Evolutionary conservation across 139 green algal genomes (phyloP).

Genomic region (Haematococcus sp.): DNA sequence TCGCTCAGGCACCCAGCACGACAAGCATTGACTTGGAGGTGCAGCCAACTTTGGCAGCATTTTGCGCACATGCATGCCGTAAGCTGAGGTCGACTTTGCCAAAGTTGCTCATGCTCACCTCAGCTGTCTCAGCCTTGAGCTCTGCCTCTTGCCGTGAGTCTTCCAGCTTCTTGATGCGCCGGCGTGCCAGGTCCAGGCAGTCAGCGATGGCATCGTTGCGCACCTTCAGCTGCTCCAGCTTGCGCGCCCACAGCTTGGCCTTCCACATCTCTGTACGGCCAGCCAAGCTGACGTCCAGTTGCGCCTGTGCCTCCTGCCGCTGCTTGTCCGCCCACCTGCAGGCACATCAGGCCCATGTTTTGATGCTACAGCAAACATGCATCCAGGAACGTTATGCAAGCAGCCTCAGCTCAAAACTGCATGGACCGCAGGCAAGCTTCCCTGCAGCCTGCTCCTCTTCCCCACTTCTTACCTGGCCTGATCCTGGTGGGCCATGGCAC

Average conservation of each 20-base stretch:
- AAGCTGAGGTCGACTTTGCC: too few relatives aligned
- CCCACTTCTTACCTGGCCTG: slow-evolving; percentile 49
- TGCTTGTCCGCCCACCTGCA: slow-evolving; percentile 51
- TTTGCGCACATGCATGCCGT: too few relatives aligned
- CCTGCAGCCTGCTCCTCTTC: too few relatives aligned
- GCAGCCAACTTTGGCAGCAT: too few relatives aligned
- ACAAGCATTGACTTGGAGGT: too few relatives aligned
- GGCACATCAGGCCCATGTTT: neutral
- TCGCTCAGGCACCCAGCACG: too few relatives aligned
- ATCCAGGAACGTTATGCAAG: too few relatives aligned
- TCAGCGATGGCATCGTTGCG: slow-evolving; percentile 44
- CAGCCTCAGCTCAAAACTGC: too few relatives aligned
- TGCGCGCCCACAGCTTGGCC: slow-evolving; percentile 46
- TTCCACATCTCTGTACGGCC: slow-evolving; percentile 50
- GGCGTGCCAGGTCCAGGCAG: slow-evolving; percentile 35
- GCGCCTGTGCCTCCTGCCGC: slow-evolving; percentile 38
- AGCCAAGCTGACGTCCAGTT: slow-evolving; percentile 37
- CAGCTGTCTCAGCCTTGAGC: slow-evolving; percentile 29
- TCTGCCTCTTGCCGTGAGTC: slow-evolving; percentile 34
- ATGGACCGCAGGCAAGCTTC: too few relatives aligned
- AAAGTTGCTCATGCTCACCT: slow-evolving; percentile 6
- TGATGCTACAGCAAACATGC: too few relatives aligned
- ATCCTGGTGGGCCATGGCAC: slow-evolving; percentile 38
- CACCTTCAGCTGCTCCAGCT: slow-evolving; percentile 51
- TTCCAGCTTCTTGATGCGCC: slow-evolving; percentile 34